phyloP scores from a whole-genome alignment of 352 stramenopile species.

The Globisporangium sylvaticum region DNA sequence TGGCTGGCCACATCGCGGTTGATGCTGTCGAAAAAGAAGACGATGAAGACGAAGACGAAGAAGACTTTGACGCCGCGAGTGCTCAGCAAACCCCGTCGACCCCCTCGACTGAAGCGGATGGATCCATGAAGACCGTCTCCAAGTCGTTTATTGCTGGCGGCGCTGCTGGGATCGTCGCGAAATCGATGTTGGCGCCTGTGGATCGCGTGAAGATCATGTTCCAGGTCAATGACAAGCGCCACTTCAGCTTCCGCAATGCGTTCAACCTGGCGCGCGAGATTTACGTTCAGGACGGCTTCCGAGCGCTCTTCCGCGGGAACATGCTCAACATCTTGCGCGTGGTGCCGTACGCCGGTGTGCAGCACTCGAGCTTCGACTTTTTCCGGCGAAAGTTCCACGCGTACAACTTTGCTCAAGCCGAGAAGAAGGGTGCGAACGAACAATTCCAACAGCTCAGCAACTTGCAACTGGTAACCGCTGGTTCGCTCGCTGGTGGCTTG shows the following conservation, averaged over 20 bases:
- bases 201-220: constrained; percentile 87
- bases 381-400: constrained; percentile 77
- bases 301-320: constrained; percentile 67
- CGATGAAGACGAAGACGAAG: neutral
- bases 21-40: neutral
- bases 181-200: constrained; percentile 66
- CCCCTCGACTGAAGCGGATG: constrained; percentile 10
- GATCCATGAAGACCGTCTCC: constrained; percentile 62
- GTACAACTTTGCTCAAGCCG: constrained; percentile 61
- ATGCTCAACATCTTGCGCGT: constrained; percentile 79
- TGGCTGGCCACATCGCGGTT: neutral
- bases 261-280: constrained; percentile 55
- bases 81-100: neutral
- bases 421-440: constrained; percentile 19
- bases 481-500: constrained; percentile 65
- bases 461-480: constrained; percentile 62
- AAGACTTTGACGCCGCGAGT: neutral
- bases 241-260: constrained; percentile 77
- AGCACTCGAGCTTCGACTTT: constrained; percentile 85
- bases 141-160: constrained; percentile 83
- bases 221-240: constrained; percentile 68
- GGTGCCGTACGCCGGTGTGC: constrained; percentile 71
- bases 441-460: constrained; percentile 73
- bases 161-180: constrained; percentile 68
- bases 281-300: constrained; percentile 65